phyloP scores from a whole-genome alignment of 169 alveolate species.

The Amoebophrya sp. region DNA sequence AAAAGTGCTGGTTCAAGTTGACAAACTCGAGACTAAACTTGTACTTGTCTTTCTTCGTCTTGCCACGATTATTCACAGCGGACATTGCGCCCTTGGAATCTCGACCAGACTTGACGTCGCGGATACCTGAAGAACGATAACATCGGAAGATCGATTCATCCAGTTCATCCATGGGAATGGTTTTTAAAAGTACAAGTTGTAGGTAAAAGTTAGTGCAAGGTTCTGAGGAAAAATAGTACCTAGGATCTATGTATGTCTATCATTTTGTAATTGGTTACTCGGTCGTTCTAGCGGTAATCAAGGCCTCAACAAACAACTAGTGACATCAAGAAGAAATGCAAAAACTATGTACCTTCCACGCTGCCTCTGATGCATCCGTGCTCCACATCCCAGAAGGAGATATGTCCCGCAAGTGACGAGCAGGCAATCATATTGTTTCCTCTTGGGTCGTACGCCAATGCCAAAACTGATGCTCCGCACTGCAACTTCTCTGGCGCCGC shows the following conservation, averaged over 20 bases:
- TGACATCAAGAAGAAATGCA: background rate
- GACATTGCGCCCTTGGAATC: background rate
- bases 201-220: background rate
- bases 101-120: constrained; percentile 17
- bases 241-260: constrained; percentile 52
- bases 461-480: constrained; percentile 66
- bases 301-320: background rate
- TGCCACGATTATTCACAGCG: constrained; percentile 34
- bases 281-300: background rate
- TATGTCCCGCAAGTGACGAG: constrained; percentile 53
- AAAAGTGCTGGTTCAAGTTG: constrained; percentile 51
- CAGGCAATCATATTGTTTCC: constrained; percentile 73
- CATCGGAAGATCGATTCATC: background rate
- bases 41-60: constrained; percentile 36
- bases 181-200: no score
- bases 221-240: background rate
- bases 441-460: constrained; percentile 68
- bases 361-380: constrained; percentile 49
- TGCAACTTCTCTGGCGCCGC: constrained; percentile 69
- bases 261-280: constrained; percentile 41
- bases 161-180: background rate
- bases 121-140: background rate
- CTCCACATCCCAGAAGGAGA: constrained; percentile 54
- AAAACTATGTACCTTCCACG: constrained; percentile 33
- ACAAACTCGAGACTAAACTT: constrained; percentile 41